Conservation (phyloP, 306 rosid species). For the Adenanthera pavonina region DNA sequence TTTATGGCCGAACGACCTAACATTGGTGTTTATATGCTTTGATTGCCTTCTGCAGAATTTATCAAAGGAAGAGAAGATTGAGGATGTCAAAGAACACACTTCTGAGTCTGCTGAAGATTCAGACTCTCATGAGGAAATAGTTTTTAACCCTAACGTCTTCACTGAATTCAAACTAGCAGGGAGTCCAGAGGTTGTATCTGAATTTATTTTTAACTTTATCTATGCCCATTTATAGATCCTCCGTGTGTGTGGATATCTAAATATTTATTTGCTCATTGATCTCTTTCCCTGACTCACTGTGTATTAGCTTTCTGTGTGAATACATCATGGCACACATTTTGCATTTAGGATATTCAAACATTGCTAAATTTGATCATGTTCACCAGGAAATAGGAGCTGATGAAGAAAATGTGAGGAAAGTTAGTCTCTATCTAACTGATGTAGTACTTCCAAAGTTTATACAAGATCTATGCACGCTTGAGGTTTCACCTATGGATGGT, state of each 20-base stretch:
- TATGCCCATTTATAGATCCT: not conserved
- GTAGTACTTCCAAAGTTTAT: constrained; percentile 92
- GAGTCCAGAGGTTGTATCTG: constrained; percentile 60
- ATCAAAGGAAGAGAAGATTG: constrained; percentile 52
- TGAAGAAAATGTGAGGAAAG: constrained; percentile 86
- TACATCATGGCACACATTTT: constrained; percentile 4
- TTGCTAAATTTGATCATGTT: constrained; percentile 36
- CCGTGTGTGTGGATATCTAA: not conserved
- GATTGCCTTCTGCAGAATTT: constrained; percentile 54
- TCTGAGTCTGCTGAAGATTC: constrained; percentile 48
- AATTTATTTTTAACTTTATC: constrained; percentile 8
- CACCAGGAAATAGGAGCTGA: constrained; percentile 86
- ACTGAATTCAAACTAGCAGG: constrained; percentile 94
- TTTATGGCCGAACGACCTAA: constrained; percentile 26
- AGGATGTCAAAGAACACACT: constrained; percentile 53
- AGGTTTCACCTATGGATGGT: constrained; percentile 99
- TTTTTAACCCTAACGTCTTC: constrained; percentile 91
- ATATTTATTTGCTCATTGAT: constrained; percentile 2
- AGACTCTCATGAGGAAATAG: constrained; percentile 55
- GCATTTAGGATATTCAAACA: constrained; percentile 35
- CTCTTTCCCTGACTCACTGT: not conserved
- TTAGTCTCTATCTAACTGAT: constrained; percentile 72
- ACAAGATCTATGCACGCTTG: constrained; percentile 96
- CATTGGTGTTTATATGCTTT: constrained; percentile 26
- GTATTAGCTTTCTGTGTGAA: constrained; percentile 21